phyloP scores from a whole-genome alignment of 495 filamentous ascomycete species.

The Xylaria nigripes region DNA sequence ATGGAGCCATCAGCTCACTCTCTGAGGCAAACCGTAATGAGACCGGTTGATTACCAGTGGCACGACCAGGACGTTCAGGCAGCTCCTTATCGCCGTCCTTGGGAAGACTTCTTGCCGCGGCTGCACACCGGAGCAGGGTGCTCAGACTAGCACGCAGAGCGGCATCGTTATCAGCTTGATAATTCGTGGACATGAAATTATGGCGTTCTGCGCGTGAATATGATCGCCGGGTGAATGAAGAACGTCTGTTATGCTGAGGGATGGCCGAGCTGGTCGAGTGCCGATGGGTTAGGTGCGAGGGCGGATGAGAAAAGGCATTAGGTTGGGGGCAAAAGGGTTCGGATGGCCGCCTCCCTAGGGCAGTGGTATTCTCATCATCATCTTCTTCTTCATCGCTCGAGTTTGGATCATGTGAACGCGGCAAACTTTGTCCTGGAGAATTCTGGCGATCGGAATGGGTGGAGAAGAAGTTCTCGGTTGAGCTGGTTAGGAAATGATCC shows the following conservation, averaged over 20 bases:
- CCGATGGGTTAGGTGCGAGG: slow-evolving; percentile 46
- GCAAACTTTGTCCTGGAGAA: slow-evolving; percentile 17
- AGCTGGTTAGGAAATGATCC: slow-evolving; percentile 75
- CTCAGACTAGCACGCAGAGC: slow-evolving; percentile 86
- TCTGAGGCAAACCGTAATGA: slow-evolving; percentile 64
- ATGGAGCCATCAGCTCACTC: slow-evolving; percentile 54
- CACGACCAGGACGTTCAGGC: slow-evolving; percentile 17
- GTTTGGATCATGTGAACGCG: slow-evolving; percentile 42
- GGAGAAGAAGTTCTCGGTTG: slow-evolving; percentile 61
- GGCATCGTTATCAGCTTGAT: slow-evolving; percentile 83
- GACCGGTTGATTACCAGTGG: slow-evolving; percentile 42
- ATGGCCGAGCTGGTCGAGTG: slow-evolving; percentile 39
- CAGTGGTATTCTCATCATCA: slow-evolving; percentile 73
- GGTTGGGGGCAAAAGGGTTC: slow-evolving; percentile 74
- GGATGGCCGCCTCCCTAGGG: slow-evolving; percentile 54
- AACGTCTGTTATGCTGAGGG: slow-evolving; percentile 35
- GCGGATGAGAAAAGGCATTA: slow-evolving; percentile 84
- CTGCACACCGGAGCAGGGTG: slow-evolving; percentile 88
- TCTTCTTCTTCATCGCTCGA: slow-evolving; percentile 71
- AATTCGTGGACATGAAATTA: slow-evolving; percentile 63
- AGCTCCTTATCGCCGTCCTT: slow-evolving; percentile 44
- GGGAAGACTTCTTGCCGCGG: slow-evolving; percentile 72
- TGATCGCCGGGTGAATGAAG: slow-evolving; percentile 33
- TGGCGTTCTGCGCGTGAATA: slow-evolving; percentile 39
- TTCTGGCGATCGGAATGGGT: slow-evolving; percentile 12